phyloP scores from a whole-genome alignment of 192 early-diverging fungal species.

The Ambispora gerdemannii region DNA sequence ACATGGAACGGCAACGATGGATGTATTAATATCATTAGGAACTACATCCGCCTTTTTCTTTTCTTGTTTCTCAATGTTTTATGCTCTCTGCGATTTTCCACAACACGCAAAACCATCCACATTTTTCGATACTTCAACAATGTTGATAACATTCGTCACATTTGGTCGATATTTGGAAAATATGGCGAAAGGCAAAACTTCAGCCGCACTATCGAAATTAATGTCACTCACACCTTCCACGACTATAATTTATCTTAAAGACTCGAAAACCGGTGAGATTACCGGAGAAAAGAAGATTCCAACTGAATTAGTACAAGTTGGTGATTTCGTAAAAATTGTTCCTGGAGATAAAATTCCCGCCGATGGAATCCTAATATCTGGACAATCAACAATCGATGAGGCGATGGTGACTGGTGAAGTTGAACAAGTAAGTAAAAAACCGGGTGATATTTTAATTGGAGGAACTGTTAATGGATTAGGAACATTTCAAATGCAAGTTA shows the following conservation, averaged over 20 bases:
- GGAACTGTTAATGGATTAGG: slow-evolving; percentile 95
- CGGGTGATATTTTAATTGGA: slow-evolving; percentile 71
- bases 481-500: slow-evolving; percentile 77
- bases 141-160: slow-evolving; percentile 90
- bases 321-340: slow-evolving; percentile 82
- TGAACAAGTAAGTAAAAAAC: slow-evolving; percentile 68
- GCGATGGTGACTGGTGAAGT: slow-evolving; percentile 96
- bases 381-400: slow-evolving; percentile 84
- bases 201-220: slow-evolving; percentile 81
- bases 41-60: slow-evolving; percentile 85
- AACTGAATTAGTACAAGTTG: slow-evolving; percentile 79
- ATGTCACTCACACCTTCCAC: slow-evolving; percentile 81
- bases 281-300: slow-evolving; percentile 71
- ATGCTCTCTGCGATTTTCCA: slow-evolving; percentile 51
- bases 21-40: slow-evolving; percentile 84
- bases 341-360: slow-evolving; percentile 93
- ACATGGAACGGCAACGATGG: slow-evolving; percentile 92
- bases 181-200: slow-evolving; percentile 91
- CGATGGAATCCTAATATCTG: slow-evolving; percentile 77
- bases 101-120: slow-evolving; percentile 63
- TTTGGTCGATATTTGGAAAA: slow-evolving; percentile 94
- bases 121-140: slow-evolving; percentile 92
- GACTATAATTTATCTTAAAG: slow-evolving; percentile 55
- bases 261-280: slow-evolving; percentile 47
- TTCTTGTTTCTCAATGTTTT: slow-evolving; percentile 72